Conservation (phyloP, 2,329 filamentous ascomycete genomes). For the Beauveria australis region DNA sequence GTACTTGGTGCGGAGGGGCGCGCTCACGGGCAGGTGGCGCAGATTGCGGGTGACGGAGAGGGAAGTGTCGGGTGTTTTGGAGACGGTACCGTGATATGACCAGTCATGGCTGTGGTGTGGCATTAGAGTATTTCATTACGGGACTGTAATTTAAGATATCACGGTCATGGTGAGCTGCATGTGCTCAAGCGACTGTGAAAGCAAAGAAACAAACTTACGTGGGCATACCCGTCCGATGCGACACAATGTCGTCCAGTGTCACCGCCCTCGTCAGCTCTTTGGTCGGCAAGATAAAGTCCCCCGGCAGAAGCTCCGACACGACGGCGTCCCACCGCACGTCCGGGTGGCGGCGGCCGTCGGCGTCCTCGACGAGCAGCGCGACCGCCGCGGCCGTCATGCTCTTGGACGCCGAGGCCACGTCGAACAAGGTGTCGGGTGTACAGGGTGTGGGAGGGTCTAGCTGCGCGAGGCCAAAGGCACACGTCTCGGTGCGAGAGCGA, state of each 20-base stretch:
- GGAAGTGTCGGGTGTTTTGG: slow-evolving; percentile 16
- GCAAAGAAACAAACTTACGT: slow-evolving; percentile 8
- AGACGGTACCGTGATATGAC: slow-evolving; percentile 16
- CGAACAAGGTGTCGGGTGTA: slow-evolving; percentile 20
- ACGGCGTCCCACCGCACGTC: slow-evolving; percentile 18
- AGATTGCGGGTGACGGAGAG: slow-evolving; percentile 20
- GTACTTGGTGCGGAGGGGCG: slow-evolving; percentile 17
- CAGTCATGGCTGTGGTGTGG: slow-evolving; percentile 16
- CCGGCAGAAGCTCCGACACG: slow-evolving; percentile 19
- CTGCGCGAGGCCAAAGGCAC: slow-evolving; percentile 17
- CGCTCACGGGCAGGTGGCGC: slow-evolving; percentile 18
- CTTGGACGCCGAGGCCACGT: slow-evolving; percentile 21
- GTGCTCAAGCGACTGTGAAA: neutral
- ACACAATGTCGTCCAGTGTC: slow-evolving; percentile 19
- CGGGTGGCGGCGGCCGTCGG: slow-evolving; percentile 14
- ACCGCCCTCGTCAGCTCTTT: slow-evolving; percentile 14
- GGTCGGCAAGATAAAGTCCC: slow-evolving; percentile 20
- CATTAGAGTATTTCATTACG: neutral
- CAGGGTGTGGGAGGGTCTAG: slow-evolving; percentile 14
- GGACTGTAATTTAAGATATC: too few species aligned
- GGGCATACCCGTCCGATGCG: slow-evolving; percentile 20
- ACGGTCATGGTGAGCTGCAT: too few species aligned
- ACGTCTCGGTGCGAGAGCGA: slow-evolving; percentile 12
- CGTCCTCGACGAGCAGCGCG: slow-evolving; percentile 17
- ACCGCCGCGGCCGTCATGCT: slow-evolving; percentile 20